phyloP scores from a whole-genome alignment of 179 eudicot species.

The Amaranthus tricolor region DNA sequence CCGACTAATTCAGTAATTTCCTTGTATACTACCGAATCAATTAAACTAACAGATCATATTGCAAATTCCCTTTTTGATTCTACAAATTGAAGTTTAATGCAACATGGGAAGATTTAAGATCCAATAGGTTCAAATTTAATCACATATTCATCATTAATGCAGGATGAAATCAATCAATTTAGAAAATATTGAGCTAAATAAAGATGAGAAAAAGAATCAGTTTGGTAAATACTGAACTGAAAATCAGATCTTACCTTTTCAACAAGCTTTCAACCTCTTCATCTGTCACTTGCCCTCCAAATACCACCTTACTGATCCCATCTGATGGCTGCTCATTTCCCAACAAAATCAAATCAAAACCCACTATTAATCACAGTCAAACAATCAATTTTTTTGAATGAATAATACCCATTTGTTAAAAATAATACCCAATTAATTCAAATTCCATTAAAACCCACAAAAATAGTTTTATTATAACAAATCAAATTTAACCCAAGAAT shows the following conservation, averaged over 20 bases:
- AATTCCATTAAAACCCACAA: background rate
- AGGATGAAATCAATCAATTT: background rate
- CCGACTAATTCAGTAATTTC: background rate
- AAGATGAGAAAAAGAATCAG: slow-evolving; percentile 14
- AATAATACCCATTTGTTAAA: background rate
- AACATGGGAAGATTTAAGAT: slow-evolving; percentile 10
- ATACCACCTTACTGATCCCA: slow-evolving; percentile 64
- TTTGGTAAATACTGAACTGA: background rate
- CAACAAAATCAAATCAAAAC: background rate
- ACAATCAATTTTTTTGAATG: background rate
- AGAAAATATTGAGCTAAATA: slow-evolving; percentile 2
- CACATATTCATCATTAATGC: background rate
- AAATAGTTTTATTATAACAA: background rate
- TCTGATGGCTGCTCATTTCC: slow-evolving; percentile 50
- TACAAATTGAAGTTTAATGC: background rate
- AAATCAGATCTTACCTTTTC: slow-evolving; percentile 45
- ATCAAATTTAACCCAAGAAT: background rate
- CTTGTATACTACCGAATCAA: background rate
- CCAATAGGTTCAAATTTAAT: background rate
- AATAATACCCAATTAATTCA: background rate
- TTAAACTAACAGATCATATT: background rate
- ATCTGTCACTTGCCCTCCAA: slow-evolving; percentile 65
- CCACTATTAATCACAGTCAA: background rate
- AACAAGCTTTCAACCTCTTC: slow-evolving; percentile 51
- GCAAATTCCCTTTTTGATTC: background rate